Conservation (phyloP, 202 grass and related monocot genomes). For the Zizania palustris region DNA sequence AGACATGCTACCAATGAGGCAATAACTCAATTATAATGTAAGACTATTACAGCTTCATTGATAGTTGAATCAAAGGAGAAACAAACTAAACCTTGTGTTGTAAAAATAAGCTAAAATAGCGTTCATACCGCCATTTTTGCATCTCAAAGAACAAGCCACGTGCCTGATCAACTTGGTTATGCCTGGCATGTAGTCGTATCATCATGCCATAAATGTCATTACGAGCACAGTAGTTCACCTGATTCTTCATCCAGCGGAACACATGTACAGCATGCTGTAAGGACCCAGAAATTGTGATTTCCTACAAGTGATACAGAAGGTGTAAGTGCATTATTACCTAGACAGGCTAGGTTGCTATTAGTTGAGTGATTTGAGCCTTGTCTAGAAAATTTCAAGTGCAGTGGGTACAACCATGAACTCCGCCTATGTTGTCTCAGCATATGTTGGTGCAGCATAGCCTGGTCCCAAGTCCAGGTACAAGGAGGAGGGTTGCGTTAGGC, state of each 20-base stretch:
- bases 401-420: not conserved
- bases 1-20: not conserved
- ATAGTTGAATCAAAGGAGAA: slow-evolving; percentile 15
- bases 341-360: not conserved
- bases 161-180: slow-evolving; percentile 77
- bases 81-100: not conserved
- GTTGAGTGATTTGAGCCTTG: not conserved
- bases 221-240: slow-evolving; percentile 70
- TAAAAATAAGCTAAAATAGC: slow-evolving; percentile 6
- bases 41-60: not conserved
- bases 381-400: slow-evolving; percentile 2
- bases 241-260: slow-evolving; percentile 95
- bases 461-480: too few relatives aligned
- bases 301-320: slow-evolving; percentile 54
- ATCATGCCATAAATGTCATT: slow-evolving; percentile 84
- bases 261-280: slow-evolving; percentile 74
- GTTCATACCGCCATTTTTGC: slow-evolving; percentile 78
- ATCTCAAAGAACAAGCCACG: slow-evolving; percentile 95
- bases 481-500: too few relatives aligned
- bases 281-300: slow-evolving; percentile 67
- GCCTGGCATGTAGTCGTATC: slow-evolving; percentile 75
- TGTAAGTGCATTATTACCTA: slow-evolving; percentile 18
- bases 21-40: not conserved
- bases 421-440: too few relatives aligned
- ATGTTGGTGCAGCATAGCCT: too few relatives aligned